A percentile compares a stretch with the other conserved stretches of the same genome.
Conservation (phyloP, 1,139 yeast species). For the Yamadazyma triangularis region DNA sequence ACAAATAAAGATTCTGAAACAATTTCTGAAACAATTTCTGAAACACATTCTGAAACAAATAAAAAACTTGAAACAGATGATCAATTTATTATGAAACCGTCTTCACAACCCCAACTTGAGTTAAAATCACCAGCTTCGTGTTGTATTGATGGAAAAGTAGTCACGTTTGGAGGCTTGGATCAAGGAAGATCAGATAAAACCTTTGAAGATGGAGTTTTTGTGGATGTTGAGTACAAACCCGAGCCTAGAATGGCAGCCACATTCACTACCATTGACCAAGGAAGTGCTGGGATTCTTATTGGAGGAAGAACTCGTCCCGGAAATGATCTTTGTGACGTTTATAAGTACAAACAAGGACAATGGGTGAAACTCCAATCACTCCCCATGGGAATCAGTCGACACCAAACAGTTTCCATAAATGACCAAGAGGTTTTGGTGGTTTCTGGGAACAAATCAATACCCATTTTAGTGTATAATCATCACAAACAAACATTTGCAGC, state of each 20-base stretch:
- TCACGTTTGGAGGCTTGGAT: slow-evolving; percentile 54
- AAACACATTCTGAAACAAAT: neutral
- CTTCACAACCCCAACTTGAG: no score
- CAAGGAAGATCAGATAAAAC: slow-evolving; percentile 35
- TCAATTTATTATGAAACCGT: no score
- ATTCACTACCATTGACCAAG: slow-evolving; percentile 27
- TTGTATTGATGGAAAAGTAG: slow-evolving; percentile 17
- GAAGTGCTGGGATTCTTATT: slow-evolving; percentile 33
- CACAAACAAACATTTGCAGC: slow-evolving; percentile 9
- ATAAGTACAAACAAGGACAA: slow-evolving; percentile 11
- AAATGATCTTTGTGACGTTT: slow-evolving; percentile 30
- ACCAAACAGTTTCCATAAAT: slow-evolving; percentile 36
- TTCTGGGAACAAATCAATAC: slow-evolving; percentile 46
- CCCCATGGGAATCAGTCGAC: slow-evolving; percentile 51
- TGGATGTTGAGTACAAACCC: slow-evolving; percentile 16
- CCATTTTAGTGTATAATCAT: slow-evolving; percentile 18
- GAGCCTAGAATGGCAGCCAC: slow-evolving; percentile 62
- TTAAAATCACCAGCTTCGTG: slow-evolving; percentile 49
- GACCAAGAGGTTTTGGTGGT: slow-evolving; percentile 40
- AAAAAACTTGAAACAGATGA: slow-evolving; percentile 6
- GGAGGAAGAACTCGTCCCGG: slow-evolving; percentile 74
- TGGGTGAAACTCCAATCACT: slow-evolving; percentile 38
- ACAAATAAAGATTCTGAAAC: slow-evolving; percentile 21
- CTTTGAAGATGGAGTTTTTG: slow-evolving; percentile 7
- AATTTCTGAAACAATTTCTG: no score